Evolutionary conservation across 371 early-diverging fungal species (phyloP).

Genomic region (Smittium culicis): DNA sequence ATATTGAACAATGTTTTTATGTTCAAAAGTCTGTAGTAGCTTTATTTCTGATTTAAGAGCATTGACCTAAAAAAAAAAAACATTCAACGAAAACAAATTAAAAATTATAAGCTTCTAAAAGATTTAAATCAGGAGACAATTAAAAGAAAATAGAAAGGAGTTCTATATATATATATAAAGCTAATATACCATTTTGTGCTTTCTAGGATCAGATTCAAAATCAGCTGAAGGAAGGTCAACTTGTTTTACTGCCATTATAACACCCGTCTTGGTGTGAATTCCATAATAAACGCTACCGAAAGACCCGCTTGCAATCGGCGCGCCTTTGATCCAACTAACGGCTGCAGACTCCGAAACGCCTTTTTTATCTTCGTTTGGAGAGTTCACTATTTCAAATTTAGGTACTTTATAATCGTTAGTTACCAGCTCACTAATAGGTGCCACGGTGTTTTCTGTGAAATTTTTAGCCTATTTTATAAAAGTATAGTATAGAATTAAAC

Average conservation of each 20-base stretch:
- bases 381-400: no score
- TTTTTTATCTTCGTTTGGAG: no score
- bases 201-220: slow-evolving; percentile 48
- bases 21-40: slow-evolving; percentile 73
- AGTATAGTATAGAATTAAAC: no score
- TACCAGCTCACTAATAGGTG: no score
- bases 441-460: no score
- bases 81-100: background rate
- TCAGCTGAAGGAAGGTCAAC: slow-evolving; percentile 69
- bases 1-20: slow-evolving; percentile 91
- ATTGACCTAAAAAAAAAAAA: slow-evolving; percentile 35
- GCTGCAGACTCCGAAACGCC: no score
- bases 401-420: no score
- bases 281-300: slow-evolving; percentile 95
- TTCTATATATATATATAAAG: background rate
- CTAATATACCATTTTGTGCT: slow-evolving; percentile 37
- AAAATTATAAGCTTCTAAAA: no score
- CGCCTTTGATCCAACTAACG: slow-evolving; percentile 66
- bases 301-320: slow-evolving; percentile 89
- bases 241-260: slow-evolving; percentile 96
- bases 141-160: background rate
- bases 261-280: slow-evolving; percentile 64
- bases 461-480: no score
- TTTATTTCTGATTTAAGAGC: slow-evolving; percentile 81
- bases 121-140: no score